phyloP scores from a whole-genome alignment of 1,139 yeast species.

The Kodamaea suecica region DNA sequence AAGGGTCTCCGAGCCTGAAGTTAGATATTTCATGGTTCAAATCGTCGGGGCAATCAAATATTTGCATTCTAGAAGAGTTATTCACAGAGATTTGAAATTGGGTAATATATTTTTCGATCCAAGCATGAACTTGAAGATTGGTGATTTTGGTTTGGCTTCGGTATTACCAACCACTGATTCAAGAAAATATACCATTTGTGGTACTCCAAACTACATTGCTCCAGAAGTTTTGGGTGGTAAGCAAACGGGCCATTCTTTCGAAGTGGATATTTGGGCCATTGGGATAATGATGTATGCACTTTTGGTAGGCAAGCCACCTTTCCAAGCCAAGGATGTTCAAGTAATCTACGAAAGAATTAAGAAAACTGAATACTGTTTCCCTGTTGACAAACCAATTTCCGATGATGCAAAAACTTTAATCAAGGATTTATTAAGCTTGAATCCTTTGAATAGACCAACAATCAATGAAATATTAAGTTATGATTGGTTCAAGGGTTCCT shows the following conservation, averaged over 20 bases:
- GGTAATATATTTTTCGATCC: conserved; percentile 94
- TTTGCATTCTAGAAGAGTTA: conserved; percentile 89
- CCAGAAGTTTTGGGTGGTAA: conserved; percentile 94
- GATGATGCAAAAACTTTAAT: conserved; percentile 71
- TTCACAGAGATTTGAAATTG: conserved; percentile 90
- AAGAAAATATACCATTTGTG: conserved; percentile 90
- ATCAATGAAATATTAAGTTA: conserved; percentile 76
- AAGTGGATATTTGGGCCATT: conserved; percentile 95
- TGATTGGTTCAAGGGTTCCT: conserved; percentile 81
- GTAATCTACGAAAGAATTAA: conserved; percentile 91
- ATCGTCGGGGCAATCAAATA: conserved; percentile 91
- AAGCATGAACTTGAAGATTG: conserved; percentile 87
- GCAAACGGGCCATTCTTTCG: conserved; percentile 84
- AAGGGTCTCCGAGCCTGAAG: conserved; percentile 85
- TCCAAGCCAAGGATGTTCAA: conserved; percentile 93
- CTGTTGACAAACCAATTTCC: conserved; percentile 67
- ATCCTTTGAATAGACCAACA: conserved; percentile 80
- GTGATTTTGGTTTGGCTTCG: conserved; percentile 96
- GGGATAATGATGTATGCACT: conserved; percentile 95
- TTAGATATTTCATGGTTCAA: conserved; percentile 85
- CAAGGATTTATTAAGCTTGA: conserved; percentile 65
- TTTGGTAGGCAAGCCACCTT: conserved; percentile 91
- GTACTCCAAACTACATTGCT: conserved; percentile 97
- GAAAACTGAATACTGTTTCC: conserved; percentile 76
- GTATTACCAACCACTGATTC: conserved; percentile 65